These are phyloP conservation scores for Geotrichum histeridarum DNA, from an alignment of 1,139 yeast species.

Conservation along the genomic window DNA sequence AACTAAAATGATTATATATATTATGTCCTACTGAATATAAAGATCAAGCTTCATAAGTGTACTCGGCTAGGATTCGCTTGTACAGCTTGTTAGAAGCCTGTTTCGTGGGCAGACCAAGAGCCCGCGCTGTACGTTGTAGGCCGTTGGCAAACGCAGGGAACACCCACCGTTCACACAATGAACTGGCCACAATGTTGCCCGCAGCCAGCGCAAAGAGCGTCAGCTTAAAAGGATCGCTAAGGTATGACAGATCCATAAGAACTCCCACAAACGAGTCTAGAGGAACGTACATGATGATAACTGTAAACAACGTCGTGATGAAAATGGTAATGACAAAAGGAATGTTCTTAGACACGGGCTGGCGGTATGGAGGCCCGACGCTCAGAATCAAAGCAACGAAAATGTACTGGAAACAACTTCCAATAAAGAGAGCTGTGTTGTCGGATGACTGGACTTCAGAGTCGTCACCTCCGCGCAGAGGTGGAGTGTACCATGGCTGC, in stretches of 20 bases:
- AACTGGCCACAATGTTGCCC: slow-evolving; percentile 49
- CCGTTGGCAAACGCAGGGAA: slow-evolving; percentile 35
- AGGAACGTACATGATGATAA: slow-evolving; percentile 29
- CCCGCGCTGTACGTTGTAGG: slow-evolving; percentile 31
- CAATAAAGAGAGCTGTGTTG: slow-evolving; percentile 76
- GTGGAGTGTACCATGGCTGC: slow-evolving; percentile 72
- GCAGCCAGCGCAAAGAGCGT: slow-evolving; percentile 46
- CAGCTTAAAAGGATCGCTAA: slow-evolving; percentile 50
- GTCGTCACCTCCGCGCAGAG: slow-evolving; percentile 75
- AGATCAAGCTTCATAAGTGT: not conserved
- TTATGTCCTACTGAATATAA: too few species aligned
- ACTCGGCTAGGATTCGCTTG: slow-evolving; percentile 16
- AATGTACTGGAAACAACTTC: slow-evolving; percentile 84
- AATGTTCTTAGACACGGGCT: slow-evolving; percentile 59
- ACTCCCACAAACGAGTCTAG: slow-evolving; percentile 53
- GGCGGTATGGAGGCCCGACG: slow-evolving; percentile 90
- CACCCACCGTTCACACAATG: slow-evolving; percentile 43
- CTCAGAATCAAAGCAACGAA: slow-evolving; percentile 75
- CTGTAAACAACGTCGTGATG: slow-evolving; percentile 47
- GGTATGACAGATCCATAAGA: slow-evolving; percentile 68
- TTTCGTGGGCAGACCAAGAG: slow-evolving; percentile 25
- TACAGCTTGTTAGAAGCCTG: slow-evolving; percentile 16
- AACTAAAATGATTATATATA: not conserved
- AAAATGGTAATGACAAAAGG: slow-evolving; percentile 67
- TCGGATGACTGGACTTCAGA: slow-evolving; percentile 84